phyloP scores from a whole-genome alignment of 257 asterid genomes.

The Forsythia suspensa region DNA sequence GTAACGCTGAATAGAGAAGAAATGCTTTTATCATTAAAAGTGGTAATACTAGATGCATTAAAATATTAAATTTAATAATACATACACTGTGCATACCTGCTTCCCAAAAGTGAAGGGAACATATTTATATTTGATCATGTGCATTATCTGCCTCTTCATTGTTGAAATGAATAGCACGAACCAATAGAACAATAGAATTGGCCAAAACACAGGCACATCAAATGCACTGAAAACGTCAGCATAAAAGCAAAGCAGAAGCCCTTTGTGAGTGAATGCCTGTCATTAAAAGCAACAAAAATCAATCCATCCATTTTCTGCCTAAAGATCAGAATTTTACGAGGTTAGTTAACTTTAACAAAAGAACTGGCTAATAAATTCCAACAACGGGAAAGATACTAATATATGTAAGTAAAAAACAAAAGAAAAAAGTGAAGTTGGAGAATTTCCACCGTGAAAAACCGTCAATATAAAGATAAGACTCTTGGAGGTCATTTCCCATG shows the following conservation, averaged over 20 bases:
- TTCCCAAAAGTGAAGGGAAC: slow-evolving; percentile 90
- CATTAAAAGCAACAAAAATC: slow-evolving; percentile 17
- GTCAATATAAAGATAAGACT: slow-evolving; percentile 9
- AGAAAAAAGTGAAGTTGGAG: neutral
- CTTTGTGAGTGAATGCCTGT: slow-evolving; percentile 85
- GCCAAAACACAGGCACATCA: slow-evolving; percentile 98
- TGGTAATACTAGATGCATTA: neutral
- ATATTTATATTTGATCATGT: slow-evolving; percentile 87
- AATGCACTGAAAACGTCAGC: slow-evolving; percentile 88
- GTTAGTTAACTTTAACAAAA: neutral
- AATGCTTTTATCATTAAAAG: slow-evolving; percentile 6
- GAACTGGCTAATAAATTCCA: neutral
- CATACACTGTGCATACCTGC: slow-evolving; percentile 53
- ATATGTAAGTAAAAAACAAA: neutral
- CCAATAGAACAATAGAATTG: slow-evolving; percentile 95
- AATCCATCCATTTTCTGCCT: slow-evolving; percentile 16
- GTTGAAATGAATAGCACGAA: slow-evolving; percentile 74
- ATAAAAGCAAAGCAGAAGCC: slow-evolving; percentile 76
- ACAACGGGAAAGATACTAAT: neutral
- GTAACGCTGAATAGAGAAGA: slow-evolving; percentile 62
- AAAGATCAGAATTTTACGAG: neutral
- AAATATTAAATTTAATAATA: neutral
- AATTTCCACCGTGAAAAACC: neutral
- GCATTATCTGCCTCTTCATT: slow-evolving; percentile 99
- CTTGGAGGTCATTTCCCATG: neutral